phyloP scores from a whole-genome alignment of 75 land plant genomes.

The Azolla pinnata region DNA sequence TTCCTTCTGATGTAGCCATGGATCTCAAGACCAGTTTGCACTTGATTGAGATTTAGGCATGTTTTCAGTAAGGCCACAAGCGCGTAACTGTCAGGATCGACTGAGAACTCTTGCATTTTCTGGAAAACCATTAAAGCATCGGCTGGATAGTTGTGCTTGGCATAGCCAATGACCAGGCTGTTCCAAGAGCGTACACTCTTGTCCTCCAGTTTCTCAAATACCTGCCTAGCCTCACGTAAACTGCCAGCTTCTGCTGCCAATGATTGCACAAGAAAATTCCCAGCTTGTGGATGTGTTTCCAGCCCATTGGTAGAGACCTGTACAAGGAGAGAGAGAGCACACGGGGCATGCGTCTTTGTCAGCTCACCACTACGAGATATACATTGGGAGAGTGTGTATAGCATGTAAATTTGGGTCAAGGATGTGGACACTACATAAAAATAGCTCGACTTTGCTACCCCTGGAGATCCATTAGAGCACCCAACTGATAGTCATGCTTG shows the following conservation, averaged over 20 bases:
- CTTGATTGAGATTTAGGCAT: slow-evolving; percentile 23
- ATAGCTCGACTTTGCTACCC: too few species aligned
- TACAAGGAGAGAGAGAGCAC: too few species aligned
- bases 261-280: slow-evolving; percentile 1
- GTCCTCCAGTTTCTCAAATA: background rate
- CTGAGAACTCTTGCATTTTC: slow-evolving; percentile 3
- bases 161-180: slow-evolving; percentile 11
- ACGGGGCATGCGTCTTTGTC: too few species aligned
- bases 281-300: background rate
- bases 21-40: slow-evolving; percentile 8
- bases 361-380: too few species aligned
- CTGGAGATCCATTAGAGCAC: too few species aligned
- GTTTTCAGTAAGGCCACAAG: slow-evolving; percentile 4
- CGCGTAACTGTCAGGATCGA: background rate
- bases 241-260: background rate
- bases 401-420: too few species aligned
- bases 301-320: too few species aligned
- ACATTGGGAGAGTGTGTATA: too few species aligned
- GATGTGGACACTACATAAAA: too few species aligned
- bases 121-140: slow-evolving; percentile 18
- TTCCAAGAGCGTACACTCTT: background rate
- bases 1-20: slow-evolving; percentile 31
- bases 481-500: too few species aligned
- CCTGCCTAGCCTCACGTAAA: background rate
- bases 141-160: slow-evolving; percentile 10